Conservation (phyloP, 2,329 filamentous ascomycete species). For the Sarocladium kiliense region DNA sequence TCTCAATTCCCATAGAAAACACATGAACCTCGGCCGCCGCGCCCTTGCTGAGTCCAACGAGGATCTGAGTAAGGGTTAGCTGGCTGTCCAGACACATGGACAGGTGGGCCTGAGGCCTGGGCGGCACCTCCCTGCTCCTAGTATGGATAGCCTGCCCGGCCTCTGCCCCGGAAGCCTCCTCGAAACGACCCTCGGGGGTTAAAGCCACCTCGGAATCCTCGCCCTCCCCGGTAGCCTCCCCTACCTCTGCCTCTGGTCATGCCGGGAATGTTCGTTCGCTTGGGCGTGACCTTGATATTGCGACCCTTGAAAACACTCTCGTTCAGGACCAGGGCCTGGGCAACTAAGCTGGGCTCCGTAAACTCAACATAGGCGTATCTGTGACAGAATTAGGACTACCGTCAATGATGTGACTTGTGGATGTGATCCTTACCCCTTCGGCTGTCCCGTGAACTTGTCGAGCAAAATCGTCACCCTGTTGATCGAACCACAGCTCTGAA, state of each 20-base stretch:
- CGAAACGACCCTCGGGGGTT: slow-evolving; percentile 55
- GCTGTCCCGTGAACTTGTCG: slow-evolving; percentile 97
- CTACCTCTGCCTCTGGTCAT: slow-evolving; percentile 77
- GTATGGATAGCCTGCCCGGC: slow-evolving; percentile 63
- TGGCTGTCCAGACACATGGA: background rate
- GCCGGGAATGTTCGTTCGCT: slow-evolving; percentile 93
- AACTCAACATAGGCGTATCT: slow-evolving; percentile 99
- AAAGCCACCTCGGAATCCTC: slow-evolving; percentile 37
- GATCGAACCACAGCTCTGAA: slow-evolving; percentile 94
- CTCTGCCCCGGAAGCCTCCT: slow-evolving; percentile 62
- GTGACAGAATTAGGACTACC: slow-evolving; percentile 17
- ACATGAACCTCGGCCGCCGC: background rate
- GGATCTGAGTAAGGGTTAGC: slow-evolving; percentile 4
- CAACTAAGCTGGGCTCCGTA: slow-evolving; percentile 86
- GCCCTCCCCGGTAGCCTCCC: slow-evolving; percentile 46
- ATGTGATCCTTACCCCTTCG: slow-evolving; percentile 71
- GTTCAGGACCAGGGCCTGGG: slow-evolving; percentile 89
- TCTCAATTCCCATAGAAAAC: background rate
- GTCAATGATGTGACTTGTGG: slow-evolving; percentile 6
- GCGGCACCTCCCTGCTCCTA: slow-evolving; percentile 36
- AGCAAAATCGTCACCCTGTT: slow-evolving; percentile 96
- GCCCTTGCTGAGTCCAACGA: background rate
- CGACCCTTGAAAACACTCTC: slow-evolving; percentile 93
- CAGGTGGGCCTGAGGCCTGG: slow-evolving; percentile 1
- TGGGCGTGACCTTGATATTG: slow-evolving; percentile 90